Evolutionary conservation across 2,329 filamentous ascomycete genomes (phyloP).

Genomic region (Talaromyces marneffei): DNA sequence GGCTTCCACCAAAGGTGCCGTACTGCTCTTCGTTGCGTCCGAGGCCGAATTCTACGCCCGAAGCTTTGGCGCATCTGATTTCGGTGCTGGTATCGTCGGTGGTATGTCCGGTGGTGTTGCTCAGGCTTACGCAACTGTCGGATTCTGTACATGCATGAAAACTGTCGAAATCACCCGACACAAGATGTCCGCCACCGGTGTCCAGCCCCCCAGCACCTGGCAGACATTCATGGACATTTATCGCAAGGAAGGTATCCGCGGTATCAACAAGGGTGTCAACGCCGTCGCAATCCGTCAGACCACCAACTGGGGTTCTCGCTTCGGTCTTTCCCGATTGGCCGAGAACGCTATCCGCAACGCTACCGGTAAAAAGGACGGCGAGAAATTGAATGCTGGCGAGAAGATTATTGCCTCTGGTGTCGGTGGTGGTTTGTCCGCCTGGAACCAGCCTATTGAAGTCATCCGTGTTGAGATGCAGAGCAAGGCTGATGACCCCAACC

Average conservation of each 20-base stretch:
- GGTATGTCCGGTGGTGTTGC: slow-evolving; percentile 93
- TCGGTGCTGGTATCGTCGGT: slow-evolving; percentile 79
- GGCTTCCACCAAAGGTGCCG: slow-evolving; percentile 97
- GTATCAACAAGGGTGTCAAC: slow-evolving; percentile 98
- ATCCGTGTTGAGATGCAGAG: slow-evolving; percentile 99
- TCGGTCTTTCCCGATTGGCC: slow-evolving; percentile 85
- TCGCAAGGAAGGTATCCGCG: slow-evolving; percentile 82
- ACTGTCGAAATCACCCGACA: slow-evolving; percentile 99
- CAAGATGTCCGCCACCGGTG: slow-evolving; percentile 79
- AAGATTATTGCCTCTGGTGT: slow-evolving; percentile 83
- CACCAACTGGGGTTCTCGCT: slow-evolving; percentile 98
- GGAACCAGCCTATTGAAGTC: slow-evolving; percentile 99
- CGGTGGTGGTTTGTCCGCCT: slow-evolving; percentile 90
- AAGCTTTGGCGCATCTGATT: slow-evolving; percentile 74
- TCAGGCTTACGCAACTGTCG: slow-evolving; percentile 99
- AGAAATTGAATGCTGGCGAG: slow-evolving; percentile 73
- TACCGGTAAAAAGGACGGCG: slow-evolving; percentile 71
- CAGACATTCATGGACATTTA: slow-evolving; percentile 97
- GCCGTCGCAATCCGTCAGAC: slow-evolving; percentile 98
- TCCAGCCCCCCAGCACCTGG: slow-evolving; percentile 84
- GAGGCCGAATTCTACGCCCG: slow-evolving; percentile 96
- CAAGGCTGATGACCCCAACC: slow-evolving; percentile 95
- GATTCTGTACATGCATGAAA: slow-evolving; percentile 99
- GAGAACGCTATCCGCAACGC: slow-evolving; percentile 77
- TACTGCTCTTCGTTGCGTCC: slow-evolving; percentile 97